Evolutionary conservation across 495 filamentous ascomycete species (phyloP), one percentile per base, ranked within the genome.

Genomic region (Schizothecium vesticola): DNA sequence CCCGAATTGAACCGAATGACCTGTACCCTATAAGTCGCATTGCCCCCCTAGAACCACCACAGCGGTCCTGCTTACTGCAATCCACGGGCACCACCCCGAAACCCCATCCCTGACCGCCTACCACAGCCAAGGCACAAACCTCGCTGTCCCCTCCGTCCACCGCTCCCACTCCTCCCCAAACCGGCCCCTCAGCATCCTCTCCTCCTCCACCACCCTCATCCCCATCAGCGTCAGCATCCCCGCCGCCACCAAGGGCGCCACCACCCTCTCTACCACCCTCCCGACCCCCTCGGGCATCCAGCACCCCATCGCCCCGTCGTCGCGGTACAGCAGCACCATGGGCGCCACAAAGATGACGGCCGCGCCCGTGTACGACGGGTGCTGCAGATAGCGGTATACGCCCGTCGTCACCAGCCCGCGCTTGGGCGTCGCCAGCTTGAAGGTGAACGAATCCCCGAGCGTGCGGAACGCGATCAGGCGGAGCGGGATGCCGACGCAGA

Each of bases 381-480:
- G 80, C 65, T 83, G 83, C 16, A 85, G 68, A 68, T 77, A 82
- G 12, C 67, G 64, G 64, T 85, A 85, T 13, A 63, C 21, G 5
- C 61, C 61, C 7, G 28, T 55, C 29, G 26, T 63, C 16, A 43
- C 33, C 2, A 63, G 21, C 13, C 33, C 29, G 9, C 69, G 63
- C 61, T 79, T 76, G 21, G 84, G 84, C 58, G 75, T 68, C 13
- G 80, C 76, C 2, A 85, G 78, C 22, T 74, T 72, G 61, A 83
- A 85, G 3, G 84, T 85, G 59, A 86, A 84, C 26, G 80, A 77
- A 11, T 68, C 71, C 1, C 83, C 83, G 0, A 85, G 77, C 7
- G 74, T 63, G 0, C 70, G 66, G 36, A 79, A 83, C 0, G 80
- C 73, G 0, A 72, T 60, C 1, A 83, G 62, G 3, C 81, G 76